These are phyloP conservation scores for Ceratobasidium sp. DNA, from an alignment of 1,284 basidiomycete species.

Conservation along the genomic window DNA sequence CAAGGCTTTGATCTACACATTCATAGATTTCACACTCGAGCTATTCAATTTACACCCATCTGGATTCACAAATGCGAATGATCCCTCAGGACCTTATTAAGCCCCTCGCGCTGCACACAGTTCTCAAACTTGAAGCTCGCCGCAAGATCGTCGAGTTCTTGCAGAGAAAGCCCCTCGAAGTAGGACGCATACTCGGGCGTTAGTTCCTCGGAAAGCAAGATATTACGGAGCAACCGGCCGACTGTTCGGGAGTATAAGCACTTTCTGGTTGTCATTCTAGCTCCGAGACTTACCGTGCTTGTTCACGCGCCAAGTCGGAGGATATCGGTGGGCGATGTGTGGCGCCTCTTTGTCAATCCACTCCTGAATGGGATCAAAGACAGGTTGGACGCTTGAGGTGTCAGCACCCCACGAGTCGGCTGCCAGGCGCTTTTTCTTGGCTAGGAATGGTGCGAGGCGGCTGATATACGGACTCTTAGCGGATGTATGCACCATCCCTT, in stretches of 20 bases:
- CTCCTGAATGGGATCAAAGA: constrained; percentile 53
- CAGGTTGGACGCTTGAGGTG: constrained; percentile 46
- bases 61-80: constrained; percentile 46
- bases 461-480: constrained; percentile 52
- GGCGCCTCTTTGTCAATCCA: constrained; percentile 52
- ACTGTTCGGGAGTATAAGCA: constrained; percentile 49
- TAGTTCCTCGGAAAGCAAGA: constrained; percentile 71
- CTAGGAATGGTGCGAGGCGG: constrained; percentile 49
- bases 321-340: constrained; percentile 52
- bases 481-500: constrained; percentile 52
- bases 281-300: constrained; percentile 21
- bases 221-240: constrained; percentile 67
- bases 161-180: constrained; percentile 64
- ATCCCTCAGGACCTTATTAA: constrained; percentile 54
- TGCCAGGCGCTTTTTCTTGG: constrained; percentile 52
- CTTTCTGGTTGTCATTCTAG: background rate
- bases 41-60: background rate
- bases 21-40: background rate
- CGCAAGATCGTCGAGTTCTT: constrained; percentile 69
- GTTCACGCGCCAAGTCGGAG: constrained; percentile 44
- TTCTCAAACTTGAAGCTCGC: constrained; percentile 70
- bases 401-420: constrained; percentile 53
- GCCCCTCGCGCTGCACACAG: constrained; percentile 58
- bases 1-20: constrained; percentile 25
- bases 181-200: constrained; percentile 69